phyloP scores from a whole-genome alignment of 805 yeast genomes.

The Myxozyma kluyveri region DNA sequence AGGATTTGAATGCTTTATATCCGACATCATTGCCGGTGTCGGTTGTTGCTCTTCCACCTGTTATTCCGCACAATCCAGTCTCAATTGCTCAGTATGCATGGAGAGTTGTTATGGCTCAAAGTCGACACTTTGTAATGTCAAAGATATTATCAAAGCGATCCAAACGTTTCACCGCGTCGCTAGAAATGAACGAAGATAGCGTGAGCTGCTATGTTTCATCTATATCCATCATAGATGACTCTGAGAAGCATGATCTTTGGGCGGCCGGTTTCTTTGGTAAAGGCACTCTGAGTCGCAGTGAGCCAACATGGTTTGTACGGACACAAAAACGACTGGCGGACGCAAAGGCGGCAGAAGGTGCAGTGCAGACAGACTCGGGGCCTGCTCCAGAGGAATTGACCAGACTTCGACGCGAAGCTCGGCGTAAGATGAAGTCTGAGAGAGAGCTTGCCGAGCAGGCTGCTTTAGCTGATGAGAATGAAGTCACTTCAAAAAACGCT shows the following conservation, averaged over 20 bases:
- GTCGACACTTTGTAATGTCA: not conserved
- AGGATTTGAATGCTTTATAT: constrained; percentile 37
- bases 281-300: constrained; percentile 83
- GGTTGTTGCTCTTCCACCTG: constrained; percentile 39
- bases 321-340: constrained; percentile 52
- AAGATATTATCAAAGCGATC: constrained; percentile 3
- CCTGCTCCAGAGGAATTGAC: constrained; percentile 75
- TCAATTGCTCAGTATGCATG: constrained; percentile 54
- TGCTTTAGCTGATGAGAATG: constrained; percentile 14
- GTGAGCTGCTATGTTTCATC: constrained; percentile 30
- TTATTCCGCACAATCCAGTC: constrained; percentile 64
- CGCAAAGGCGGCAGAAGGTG: constrained; percentile 36
- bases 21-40: constrained; percentile 60
- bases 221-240: constrained; percentile 40
- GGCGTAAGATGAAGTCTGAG: constrained; percentile 67
- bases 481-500: not conserved
- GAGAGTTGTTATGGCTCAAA: constrained; percentile 1
- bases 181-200: constrained; percentile 11
- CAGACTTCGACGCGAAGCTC: constrained; percentile 62
- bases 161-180: constrained; percentile 31
- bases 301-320: constrained; percentile 84
- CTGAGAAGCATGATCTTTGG: constrained; percentile 66
- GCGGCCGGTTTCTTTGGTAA: constrained; percentile 88
- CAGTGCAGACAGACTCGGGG: constrained; percentile 37
- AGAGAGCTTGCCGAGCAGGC: constrained; percentile 59